phyloP scores from a whole-genome alignment of 2,329 filamentous ascomycete genomes.

The Beauveria sp. region DNA sequence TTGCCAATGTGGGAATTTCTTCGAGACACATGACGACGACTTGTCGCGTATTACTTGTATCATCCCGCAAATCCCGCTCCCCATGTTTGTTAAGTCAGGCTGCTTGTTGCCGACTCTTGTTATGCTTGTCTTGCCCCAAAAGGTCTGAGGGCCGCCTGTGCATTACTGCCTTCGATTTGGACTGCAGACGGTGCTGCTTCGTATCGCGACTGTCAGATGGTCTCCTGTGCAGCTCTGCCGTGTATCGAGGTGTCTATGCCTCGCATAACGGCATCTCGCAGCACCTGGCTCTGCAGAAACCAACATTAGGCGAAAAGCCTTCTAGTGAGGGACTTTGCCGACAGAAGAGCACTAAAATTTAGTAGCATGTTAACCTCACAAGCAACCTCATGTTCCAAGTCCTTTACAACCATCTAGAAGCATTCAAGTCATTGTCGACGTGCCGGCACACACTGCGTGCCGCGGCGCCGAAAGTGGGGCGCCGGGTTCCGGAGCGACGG shows the following conservation, averaged over 20 bases:
- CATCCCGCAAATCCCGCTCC: too few species aligned
- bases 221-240: not conserved
- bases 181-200: not conserved
- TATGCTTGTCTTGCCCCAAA: too few species aligned
- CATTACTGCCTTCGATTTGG: not conserved
- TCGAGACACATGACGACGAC: too few species aligned
- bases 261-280: not conserved
- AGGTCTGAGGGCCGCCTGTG: not conserved
- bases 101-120: too few species aligned
- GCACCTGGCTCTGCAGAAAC: not conserved
- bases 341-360: too few species aligned
- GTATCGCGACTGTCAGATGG: not conserved
- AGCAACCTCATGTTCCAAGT: not conserved
- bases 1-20: too few species aligned
- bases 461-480: slow-evolving; percentile 4
- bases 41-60: too few species aligned
- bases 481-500: slow-evolving; percentile 1
- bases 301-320: too few species aligned
- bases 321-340: too few species aligned
- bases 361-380: not conserved
- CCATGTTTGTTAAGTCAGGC: too few species aligned
- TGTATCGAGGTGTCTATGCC: not conserved
- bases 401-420: not conserved
- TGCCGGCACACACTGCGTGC: not conserved
- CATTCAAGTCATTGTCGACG: not conserved